Percentiles rank a stretch among this genome's conserved stretches.
These are phyloP conservation scores for Oryza glumipatula DNA, from an alignment of 176 grass and related monocot genomes.

Conservation along the genomic window DNA sequence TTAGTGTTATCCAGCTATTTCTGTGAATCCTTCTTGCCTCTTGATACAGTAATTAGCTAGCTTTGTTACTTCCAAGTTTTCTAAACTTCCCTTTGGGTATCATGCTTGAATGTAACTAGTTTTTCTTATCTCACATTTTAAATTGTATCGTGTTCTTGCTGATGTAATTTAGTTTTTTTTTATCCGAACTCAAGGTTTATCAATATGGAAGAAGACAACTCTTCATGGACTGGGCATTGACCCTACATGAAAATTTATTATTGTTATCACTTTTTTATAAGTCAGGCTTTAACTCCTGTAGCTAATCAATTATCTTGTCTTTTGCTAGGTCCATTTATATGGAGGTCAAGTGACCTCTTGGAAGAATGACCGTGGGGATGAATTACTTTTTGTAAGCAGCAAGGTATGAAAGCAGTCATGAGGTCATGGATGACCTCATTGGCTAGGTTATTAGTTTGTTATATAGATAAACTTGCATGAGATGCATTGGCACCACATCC, in stretches of 20 bases:
- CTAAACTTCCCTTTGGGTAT: conserved; percentile 18
- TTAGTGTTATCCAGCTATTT: conserved; percentile 28
- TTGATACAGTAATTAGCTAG: conserved; percentile 4
- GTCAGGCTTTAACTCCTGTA: conserved; percentile 15
- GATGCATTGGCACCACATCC: not conserved
- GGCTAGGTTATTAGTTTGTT: conserved; percentile 25
- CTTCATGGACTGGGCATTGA: not conserved
- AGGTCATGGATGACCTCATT: conserved; percentile 38
- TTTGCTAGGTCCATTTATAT: conserved; percentile 63
- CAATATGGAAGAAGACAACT: conserved; percentile 11
- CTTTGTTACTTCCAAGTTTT: not conserved
- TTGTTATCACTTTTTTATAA: conserved; percentile 7
- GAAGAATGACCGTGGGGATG: conserved; percentile 75
- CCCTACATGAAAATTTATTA: conserved; percentile 19
- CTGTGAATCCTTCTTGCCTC: conserved; percentile 3
- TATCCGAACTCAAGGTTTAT: conserved; percentile 19
- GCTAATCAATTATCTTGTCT: conserved; percentile 37
- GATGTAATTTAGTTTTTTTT: not conserved
- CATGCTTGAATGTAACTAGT: conserved; percentile 13
- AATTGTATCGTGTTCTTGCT: conserved; percentile 19
- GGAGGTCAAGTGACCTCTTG: conserved; percentile 86
- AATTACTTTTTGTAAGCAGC: conserved; percentile 83
- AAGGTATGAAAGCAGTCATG: conserved; percentile 48
- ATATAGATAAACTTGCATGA: conserved; percentile 23
- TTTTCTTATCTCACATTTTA: not conserved